Evolutionary conservation across 1,284 basidiomycete species (phyloP).

Genomic region (Fomitiporia mediterranea): DNA sequence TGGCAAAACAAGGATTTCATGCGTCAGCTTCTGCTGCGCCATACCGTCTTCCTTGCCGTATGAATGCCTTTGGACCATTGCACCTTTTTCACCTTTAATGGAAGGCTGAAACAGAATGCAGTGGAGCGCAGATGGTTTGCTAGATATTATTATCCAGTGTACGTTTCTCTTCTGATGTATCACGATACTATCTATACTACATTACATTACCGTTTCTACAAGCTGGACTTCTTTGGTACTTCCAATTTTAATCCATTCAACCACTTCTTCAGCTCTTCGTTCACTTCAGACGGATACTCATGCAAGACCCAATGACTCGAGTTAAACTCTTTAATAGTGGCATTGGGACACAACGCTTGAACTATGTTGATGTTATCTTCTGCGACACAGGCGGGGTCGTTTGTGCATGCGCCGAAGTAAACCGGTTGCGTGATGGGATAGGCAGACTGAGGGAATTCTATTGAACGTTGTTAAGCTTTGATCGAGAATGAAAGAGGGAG

Average conservation of each 20-base stretch:
- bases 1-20: not conserved
- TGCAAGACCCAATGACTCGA: constrained; percentile 32
- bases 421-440: constrained; percentile 21
- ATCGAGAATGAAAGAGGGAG: not conserved
- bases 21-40: not conserved
- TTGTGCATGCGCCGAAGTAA: constrained; percentile 21
- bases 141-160: no score
- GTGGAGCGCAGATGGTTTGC: no score
- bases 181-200: not conserved
- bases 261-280: constrained; percentile 15
- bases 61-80: not conserved
- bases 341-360: constrained; percentile 8
- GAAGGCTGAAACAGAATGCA: no score
- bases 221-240: not conserved
- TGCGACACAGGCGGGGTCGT: constrained; percentile 20
- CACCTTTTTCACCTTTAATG: not conserved
- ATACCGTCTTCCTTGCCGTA: not conserved
- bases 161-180: not conserved
- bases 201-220: not conserved
- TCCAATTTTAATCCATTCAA: constrained; percentile 11
- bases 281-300: constrained; percentile 27
- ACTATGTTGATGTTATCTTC: constrained; percentile 10
- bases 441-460: constrained; percentile 13
- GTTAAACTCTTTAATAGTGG: constrained; percentile 29
- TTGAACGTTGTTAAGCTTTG: not conserved